Conservation (phyloP, 805 yeast genomes). For the Wickerhamiella bombiphila region DNA sequence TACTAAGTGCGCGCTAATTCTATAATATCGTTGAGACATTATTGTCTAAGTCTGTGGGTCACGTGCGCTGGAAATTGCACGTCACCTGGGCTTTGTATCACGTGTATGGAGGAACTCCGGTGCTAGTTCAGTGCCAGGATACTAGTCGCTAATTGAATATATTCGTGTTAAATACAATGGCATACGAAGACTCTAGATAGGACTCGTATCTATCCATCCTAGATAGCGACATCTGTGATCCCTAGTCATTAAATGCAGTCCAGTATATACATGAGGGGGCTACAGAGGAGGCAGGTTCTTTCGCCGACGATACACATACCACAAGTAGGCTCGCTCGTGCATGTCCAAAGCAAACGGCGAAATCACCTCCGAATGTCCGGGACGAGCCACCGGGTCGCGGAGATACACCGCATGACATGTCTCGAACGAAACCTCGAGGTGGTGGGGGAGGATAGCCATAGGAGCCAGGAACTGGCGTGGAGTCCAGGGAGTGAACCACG, state of each 20-base stretch:
- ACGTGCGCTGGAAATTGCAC: no score
- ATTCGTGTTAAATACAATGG: no score
- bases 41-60: no score
- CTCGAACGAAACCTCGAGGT: slow-evolving; percentile 74
- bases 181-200: no score
- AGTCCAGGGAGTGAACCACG: slow-evolving; percentile 93
- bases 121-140: no score
- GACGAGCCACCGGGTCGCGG: slow-evolving; percentile 94
- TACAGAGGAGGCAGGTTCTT: slow-evolving; percentile 18
- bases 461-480: slow-evolving; percentile 90
- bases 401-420: slow-evolving; percentile 95
- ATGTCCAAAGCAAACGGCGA: slow-evolving; percentile 70
- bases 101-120: no score
- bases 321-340: slow-evolving; percentile 92
- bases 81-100: no score
- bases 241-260: neutral
- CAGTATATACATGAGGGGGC: neutral
- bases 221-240: no score
- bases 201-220: no score
- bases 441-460: slow-evolving; percentile 82
- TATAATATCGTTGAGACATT: no score
- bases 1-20: no score
- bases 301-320: slow-evolving; percentile 35
- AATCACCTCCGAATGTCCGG: slow-evolving; percentile 91
- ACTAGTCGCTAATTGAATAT: no score